phyloP scores from a whole-genome alignment of 1,139 yeast genomes.

The Protomyces inundatus region DNA sequence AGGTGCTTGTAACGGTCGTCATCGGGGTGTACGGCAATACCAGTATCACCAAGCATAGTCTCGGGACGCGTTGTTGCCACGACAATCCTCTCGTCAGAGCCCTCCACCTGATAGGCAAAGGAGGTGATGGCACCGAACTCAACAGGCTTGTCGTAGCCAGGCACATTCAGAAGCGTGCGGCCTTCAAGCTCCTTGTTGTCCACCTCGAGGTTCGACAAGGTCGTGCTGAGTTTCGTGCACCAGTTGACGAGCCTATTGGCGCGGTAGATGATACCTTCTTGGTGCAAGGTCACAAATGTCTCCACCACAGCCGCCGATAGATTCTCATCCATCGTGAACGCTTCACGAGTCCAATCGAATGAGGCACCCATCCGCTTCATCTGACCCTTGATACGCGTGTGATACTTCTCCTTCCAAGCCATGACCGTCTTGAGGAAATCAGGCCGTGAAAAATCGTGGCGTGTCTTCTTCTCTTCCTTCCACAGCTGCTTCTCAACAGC shows the following conservation, averaged over 20 bases:
- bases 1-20: slow-evolving; percentile 88
- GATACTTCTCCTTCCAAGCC: slow-evolving; percentile 98
- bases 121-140: slow-evolving; percentile 96
- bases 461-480: slow-evolving; percentile 80
- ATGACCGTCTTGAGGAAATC: slow-evolving; percentile 81
- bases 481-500: slow-evolving; percentile 95
- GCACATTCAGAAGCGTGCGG: slow-evolving; percentile 72
- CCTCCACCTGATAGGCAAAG: slow-evolving; percentile 84
- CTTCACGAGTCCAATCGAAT: slow-evolving; percentile 92
- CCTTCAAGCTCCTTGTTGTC: slow-evolving; percentile 86
- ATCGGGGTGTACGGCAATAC: slow-evolving; percentile 93
- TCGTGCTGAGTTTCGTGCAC: slow-evolving; percentile 92
- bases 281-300: slow-evolving; percentile 85
- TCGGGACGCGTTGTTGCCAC: slow-evolving; percentile 99
- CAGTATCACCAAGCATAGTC: slow-evolving; percentile 96
- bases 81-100: slow-evolving; percentile 77
- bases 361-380: slow-evolving; percentile 89
- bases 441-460: slow-evolving; percentile 94
- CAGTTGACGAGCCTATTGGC: slow-evolving; percentile 91
- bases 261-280: slow-evolving; percentile 92
- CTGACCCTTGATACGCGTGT: slow-evolving; percentile 74
- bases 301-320: slow-evolving; percentile 78
- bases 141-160: slow-evolving; percentile 75
- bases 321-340: slow-evolving; percentile 80
- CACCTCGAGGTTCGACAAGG: slow-evolving; percentile 91